These are phyloP conservation scores for Eucalyptus rudis DNA, from an alignment of 345 rosid genomes.

Conservation along the genomic window DNA sequence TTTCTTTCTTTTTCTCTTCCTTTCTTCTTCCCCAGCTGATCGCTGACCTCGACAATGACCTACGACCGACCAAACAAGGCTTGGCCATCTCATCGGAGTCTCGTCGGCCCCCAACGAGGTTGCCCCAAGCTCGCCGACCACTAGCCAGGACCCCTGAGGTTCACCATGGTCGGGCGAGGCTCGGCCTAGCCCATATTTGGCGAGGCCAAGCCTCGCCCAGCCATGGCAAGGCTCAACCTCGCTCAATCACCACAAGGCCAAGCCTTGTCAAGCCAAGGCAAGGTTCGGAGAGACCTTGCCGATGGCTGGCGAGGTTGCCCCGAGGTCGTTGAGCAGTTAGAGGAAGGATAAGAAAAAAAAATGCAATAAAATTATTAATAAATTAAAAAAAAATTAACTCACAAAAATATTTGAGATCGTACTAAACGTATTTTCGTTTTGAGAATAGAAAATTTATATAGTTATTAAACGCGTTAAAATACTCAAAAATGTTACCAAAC, in stretches of 20 bases:
- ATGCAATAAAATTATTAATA: no score
- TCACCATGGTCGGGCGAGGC: fast-evolving
- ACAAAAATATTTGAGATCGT: no score
- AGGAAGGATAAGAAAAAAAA: no score
- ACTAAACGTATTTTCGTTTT: fast-evolving
- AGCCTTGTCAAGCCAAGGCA: no score
- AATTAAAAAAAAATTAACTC: no score
- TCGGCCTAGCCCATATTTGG: no score
- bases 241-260: fast-evolving
- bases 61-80: fast-evolving
- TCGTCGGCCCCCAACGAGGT: fast-evolving
- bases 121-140: fast-evolving
- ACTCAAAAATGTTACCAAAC: fast-evolving
- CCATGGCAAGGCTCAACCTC: no score
- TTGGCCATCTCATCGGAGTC: fast-evolving
- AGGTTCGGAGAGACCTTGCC: fast-evolving
- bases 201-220: fast-evolving
- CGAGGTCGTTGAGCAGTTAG: fast-evolving
- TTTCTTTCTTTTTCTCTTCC: no score
- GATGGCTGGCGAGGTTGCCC: fast-evolving
- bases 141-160: fast-evolving
- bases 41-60: fast-evolving
- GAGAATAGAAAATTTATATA: no score
- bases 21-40: no score
- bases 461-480: no score